These are phyloP conservation scores for Penicillium sp. DNA, from an alignment of 2,329 filamentous ascomycete species.

Conservation along the genomic window DNA sequence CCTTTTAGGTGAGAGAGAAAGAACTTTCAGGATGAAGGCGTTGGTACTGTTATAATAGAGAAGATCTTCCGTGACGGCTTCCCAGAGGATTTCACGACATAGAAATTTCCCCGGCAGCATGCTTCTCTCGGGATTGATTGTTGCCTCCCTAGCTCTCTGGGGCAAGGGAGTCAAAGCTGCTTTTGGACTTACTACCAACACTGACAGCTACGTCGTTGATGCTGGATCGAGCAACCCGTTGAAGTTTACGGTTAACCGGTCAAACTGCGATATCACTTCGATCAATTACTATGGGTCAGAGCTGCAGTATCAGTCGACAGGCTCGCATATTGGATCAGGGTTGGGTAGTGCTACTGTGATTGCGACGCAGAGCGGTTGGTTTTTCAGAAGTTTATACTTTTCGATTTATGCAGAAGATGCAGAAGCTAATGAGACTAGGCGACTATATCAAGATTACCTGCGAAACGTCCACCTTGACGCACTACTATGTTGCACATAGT, in stretches of 20 bases:
- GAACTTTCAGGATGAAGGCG: conserved; percentile 9
- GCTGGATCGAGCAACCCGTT: conserved; percentile 54
- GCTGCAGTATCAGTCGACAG: conserved; percentile 56
- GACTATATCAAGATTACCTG: conserved; percentile 65
- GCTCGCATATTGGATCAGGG: conserved; percentile 62
- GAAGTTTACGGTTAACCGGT: conserved; percentile 54
- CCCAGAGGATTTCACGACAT: too few species aligned
- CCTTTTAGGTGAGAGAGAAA: conserved; percentile 8
- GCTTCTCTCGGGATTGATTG: conserved; percentile 19
- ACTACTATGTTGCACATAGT: conserved; percentile 63
- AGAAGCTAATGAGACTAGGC: conserved; percentile 12
- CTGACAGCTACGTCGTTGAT: conserved; percentile 48
- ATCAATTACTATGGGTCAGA: conserved; percentile 63
- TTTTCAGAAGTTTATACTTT: too few species aligned
- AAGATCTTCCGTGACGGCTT: too few species aligned
- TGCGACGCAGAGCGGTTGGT: conserved; percentile 42
- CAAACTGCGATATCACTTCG: conserved; percentile 65
- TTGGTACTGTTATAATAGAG: background rate
- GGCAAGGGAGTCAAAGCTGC: conserved; percentile 28
- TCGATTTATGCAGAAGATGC: too few species aligned
- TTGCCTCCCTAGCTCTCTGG: conserved; percentile 25
- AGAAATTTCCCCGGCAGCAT: conserved; percentile 9
- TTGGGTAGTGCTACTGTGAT: conserved; percentile 61
- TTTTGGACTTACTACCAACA: conserved; percentile 31
- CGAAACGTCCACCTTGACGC: conserved; percentile 61